Conservation (phyloP, 768 basidiomycete species). For the Kwoniella pini region DNA sequence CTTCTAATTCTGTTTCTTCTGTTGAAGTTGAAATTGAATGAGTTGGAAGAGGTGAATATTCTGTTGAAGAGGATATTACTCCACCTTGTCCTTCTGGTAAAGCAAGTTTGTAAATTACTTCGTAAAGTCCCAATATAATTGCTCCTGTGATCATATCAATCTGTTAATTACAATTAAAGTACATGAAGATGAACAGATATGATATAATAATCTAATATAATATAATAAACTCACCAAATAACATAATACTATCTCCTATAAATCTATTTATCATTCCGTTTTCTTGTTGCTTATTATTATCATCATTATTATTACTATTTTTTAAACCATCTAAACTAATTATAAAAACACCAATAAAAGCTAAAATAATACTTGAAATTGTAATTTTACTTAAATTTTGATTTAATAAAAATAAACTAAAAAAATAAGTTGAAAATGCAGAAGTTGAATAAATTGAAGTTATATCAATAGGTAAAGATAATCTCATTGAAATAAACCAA, state of each 20-base stretch:
- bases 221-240: conserved; percentile 36
- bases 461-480: conserved; percentile 71
- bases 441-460: conserved; percentile 84
- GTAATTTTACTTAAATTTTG: conserved; percentile 67
- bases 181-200: no score
- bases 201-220: no score
- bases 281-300: conserved; percentile 6
- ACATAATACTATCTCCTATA: conserved; percentile 52
- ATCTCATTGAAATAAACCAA: conserved; percentile 41
- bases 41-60: conserved; percentile 27
- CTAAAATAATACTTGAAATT: conserved; percentile 73
- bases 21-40: not conserved
- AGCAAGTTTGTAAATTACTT: conserved; percentile 53
- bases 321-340: conserved; percentile 70
- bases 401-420: conserved; percentile 62
- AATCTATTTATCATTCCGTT: conserved; percentile 40
- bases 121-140: conserved; percentile 51
- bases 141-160: conserved; percentile 43
- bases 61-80: conserved; percentile 1
- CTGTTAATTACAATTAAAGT: no score
- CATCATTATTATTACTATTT: conserved; percentile 44
- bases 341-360: conserved; percentile 74
- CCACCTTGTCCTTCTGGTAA: conserved; percentile 50
- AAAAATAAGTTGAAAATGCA: conserved; percentile 86
- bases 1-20: not conserved